Evolutionary conservation across 2,329 filamentous ascomycete genomes (phyloP).

Genomic region (Alternaria sp.): DNA sequence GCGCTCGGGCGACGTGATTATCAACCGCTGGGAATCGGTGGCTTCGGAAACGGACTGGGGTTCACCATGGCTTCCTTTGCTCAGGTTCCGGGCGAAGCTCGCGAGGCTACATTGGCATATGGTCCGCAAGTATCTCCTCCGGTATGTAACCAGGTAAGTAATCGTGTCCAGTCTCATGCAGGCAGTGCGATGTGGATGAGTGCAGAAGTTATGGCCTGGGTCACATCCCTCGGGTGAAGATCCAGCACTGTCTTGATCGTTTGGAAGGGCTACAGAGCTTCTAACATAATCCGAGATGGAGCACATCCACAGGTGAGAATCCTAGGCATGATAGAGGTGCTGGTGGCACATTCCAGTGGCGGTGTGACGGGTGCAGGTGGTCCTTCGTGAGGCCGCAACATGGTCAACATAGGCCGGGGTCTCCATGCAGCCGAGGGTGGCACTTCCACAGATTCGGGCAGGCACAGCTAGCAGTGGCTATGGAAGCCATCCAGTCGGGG

Average conservation of each 20-base stretch:
- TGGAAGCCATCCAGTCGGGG: not conserved
- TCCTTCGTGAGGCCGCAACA: not conserved
- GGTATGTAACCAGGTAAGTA: not conserved
- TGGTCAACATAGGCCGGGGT: not conserved
- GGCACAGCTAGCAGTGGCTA: not conserved
- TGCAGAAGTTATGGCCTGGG: not conserved
- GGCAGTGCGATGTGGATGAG: not conserved
- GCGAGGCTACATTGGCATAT: not conserved
- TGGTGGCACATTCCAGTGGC: not conserved
- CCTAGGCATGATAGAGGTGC: not conserved
- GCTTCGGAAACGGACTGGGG: not conserved
- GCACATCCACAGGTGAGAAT: not conserved
- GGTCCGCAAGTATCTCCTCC: not conserved
- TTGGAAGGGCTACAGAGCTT: not conserved
- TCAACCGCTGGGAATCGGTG: not conserved
- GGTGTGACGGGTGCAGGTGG: not conserved
- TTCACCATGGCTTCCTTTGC: not conserved
- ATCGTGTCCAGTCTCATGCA: not conserved
- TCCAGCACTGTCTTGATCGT: not conserved
- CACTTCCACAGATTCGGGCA: not conserved
- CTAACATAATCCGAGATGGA: not conserved
- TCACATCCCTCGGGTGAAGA: not conserved
- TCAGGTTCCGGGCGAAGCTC: not conserved
- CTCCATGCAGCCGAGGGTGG: not conserved
- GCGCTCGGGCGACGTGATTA: not conserved